Conservation (phyloP, 2,329 filamentous ascomycete species). For the Colletotrichum chlorophyti region DNA sequence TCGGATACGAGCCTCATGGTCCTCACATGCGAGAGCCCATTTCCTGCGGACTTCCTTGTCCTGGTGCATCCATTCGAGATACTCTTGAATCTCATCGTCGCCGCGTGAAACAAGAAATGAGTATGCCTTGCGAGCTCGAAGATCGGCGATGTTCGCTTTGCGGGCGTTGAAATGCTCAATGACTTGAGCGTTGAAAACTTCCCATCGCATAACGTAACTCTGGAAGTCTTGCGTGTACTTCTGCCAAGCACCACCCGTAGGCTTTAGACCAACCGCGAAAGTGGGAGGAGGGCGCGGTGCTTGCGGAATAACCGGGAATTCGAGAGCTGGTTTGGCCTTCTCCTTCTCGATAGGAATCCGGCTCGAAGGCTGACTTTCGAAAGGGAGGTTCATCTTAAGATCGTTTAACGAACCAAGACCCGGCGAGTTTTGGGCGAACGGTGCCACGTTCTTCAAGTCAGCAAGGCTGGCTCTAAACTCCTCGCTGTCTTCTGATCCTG, state of each 20-base stretch:
- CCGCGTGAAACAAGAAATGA: constrained; percentile 51
- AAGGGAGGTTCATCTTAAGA: constrained; percentile 62
- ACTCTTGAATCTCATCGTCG: constrained; percentile 59
- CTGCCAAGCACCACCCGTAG: constrained; percentile 50
- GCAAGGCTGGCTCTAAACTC: constrained; percentile 61
- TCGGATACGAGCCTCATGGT: constrained; percentile 64
- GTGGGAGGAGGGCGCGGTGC: constrained; percentile 56
- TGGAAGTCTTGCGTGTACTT: constrained; percentile 62
- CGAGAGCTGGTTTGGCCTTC: constrained; percentile 42
- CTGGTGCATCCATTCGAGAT: constrained; percentile 66
- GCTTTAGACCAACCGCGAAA: constrained; percentile 50
- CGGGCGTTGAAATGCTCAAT: constrained; percentile 62
- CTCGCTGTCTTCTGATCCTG: constrained; percentile 62
- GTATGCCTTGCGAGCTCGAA: constrained; percentile 49
- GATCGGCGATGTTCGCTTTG: constrained; percentile 48
- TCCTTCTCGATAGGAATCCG: constrained; percentile 45
- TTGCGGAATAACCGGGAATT: constrained; percentile 55
- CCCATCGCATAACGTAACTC: constrained; percentile 56
- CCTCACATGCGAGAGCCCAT: constrained; percentile 66
- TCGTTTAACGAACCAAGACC: constrained; percentile 63
- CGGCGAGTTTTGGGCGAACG: constrained; percentile 52
- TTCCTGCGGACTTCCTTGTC: constrained; percentile 68
- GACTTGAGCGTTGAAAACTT: constrained; percentile 52
- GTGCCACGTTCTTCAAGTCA: constrained; percentile 63
- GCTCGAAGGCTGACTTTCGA: constrained; percentile 58